Evolutionary conservation across 129 eudicot species (phyloP).

Genomic region (carrot (Daucus carota)): DH1_v3.0 NC_030389.2:45008001-45008500

Average conservation of each 20-base stretch:
- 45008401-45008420: neutral
- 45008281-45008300: constrained; percentile 37
- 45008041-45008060: neutral
- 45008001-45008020: neutral
- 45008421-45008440: neutral
- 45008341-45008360: constrained; percentile 47
- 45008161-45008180: neutral
- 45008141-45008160: neutral
- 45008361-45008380: constrained; percentile 31
- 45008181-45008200: neutral
- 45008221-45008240: neutral
- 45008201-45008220: no score
- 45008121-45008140: neutral
- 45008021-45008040: neutral
- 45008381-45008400: neutral
- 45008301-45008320: constrained; percentile 75
- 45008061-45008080: neutral
- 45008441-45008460: constrained; percentile 7
- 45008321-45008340: constrained; percentile 63
- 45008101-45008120: neutral
- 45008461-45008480: constrained; percentile 37
- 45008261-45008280: constrained; percentile 7
- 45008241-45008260: neutral
- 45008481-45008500: constrained; percentile 85
- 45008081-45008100: neutral